phyloP scores from a whole-genome alignment of 257 asterid genomes.

The Cordia subcordata region DNA sequence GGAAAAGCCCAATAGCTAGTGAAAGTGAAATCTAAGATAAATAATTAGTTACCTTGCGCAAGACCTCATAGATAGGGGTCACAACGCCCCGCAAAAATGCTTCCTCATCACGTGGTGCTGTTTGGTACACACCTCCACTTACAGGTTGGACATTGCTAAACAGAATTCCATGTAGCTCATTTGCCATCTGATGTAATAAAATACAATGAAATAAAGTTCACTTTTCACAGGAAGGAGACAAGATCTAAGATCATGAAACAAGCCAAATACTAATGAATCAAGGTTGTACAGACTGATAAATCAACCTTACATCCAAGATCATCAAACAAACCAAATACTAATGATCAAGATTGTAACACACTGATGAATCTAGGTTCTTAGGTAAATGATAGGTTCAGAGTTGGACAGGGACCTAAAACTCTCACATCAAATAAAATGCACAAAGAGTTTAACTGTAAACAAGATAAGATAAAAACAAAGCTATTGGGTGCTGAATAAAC shows the following conservation, averaged over 20 bases:
- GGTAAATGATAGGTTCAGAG: no score
- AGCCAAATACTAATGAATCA: not conserved
- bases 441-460: no score
- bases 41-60: constrained; percentile 52
- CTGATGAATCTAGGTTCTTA: no score
- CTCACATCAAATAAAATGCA: no score
- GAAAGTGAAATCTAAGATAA: not conserved
- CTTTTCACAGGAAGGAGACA: not conserved
- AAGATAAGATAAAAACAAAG: not conserved
- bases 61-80: constrained; percentile 83
- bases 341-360: no score
- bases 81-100: constrained; percentile 76
- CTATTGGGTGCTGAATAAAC: not conserved
- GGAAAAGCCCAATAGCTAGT: not conserved
- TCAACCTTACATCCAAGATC: no score
- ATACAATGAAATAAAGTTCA: constrained; percentile 14
- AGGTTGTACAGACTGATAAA: not conserved
- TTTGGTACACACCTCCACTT: constrained; percentile 58
- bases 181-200: constrained; percentile 61
- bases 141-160: constrained; percentile 58
- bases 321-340: no score
- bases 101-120: constrained; percentile 58
- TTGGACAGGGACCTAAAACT: no score
- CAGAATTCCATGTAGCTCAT: constrained; percentile 62
- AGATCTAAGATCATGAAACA: not conserved